phyloP scores from a whole-genome alignment of 768 basidiomycete species.

The Lyophyllum decastes region DNA sequence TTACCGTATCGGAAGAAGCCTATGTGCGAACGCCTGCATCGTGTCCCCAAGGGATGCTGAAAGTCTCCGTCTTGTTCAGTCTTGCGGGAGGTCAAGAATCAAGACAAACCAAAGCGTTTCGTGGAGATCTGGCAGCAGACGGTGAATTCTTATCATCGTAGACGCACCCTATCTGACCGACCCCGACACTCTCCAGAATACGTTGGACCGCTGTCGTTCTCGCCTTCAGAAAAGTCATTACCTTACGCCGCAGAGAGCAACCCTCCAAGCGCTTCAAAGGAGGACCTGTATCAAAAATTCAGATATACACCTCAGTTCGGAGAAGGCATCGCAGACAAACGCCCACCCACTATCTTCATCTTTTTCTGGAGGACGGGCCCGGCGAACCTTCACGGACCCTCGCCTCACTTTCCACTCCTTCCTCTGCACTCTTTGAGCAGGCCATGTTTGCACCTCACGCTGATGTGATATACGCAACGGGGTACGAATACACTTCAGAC shows the following conservation, averaged over 20 bases:
- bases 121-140: conserved; percentile 68
- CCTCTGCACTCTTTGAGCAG: conserved; percentile 52
- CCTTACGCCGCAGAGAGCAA: conserved; percentile 64
- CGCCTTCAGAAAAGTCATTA: conserved; percentile 50
- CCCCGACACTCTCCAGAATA: conserved; percentile 41
- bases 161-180: neutral
- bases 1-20: no score
- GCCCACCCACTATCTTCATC: conserved; percentile 54
- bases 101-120: conserved; percentile 47
- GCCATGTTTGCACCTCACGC: conserved; percentile 47
- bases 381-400: conserved; percentile 3
- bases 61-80: conserved; percentile 45
- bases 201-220: conserved; percentile 53
- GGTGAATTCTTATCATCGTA: conserved; percentile 34
- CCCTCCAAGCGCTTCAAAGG: conserved; percentile 26
- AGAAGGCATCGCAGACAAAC: conserved; percentile 57
- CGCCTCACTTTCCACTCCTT: conserved; percentile 12
- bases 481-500: conserved; percentile 60
- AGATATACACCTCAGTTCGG: conserved; percentile 62
- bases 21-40: no score
- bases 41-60: no score
- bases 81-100: conserved; percentile 41
- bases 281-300: conserved; percentile 46
- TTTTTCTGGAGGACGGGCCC: conserved; percentile 41
- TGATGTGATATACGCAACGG: conserved; percentile 54